phyloP scores from a whole-genome alignment of 2,329 filamentous ascomycete genomes.

The Lasiodiplodia gonubiensis region DNA sequence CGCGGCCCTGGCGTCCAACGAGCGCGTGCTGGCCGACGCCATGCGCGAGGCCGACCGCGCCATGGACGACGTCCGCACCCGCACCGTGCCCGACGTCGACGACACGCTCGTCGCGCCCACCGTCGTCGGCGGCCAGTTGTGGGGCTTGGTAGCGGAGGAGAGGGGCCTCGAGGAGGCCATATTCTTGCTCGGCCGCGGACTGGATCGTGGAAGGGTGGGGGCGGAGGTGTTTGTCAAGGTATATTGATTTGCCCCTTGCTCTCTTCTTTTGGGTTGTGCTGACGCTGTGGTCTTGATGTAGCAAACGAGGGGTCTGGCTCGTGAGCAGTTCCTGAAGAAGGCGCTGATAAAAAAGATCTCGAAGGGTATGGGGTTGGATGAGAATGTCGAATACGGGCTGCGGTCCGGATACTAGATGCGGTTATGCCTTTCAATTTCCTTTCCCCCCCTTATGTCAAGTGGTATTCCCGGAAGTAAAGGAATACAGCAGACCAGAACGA shows the following conservation, averaged over 20 bases:
- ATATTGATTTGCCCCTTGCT: constrained; percentile 30
- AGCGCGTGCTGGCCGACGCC: constrained; percentile 75
- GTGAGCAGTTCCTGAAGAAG: constrained; percentile 86
- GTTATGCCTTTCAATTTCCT: not conserved
- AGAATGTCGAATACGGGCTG: constrained; percentile 3
- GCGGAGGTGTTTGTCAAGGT: constrained; percentile 79
- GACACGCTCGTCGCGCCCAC: constrained; percentile 92
- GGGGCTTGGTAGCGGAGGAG: constrained; percentile 87
- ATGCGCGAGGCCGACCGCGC: constrained; percentile 79
- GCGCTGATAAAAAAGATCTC: constrained; percentile 79
- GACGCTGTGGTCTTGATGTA: constrained; percentile 30
- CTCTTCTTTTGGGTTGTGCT: not conserved
- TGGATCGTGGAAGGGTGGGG: constrained; percentile 73
- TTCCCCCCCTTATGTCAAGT: not conserved
- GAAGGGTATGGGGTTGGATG: constrained; percentile 71
- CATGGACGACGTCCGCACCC: constrained; percentile 72
- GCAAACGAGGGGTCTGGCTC: constrained; percentile 71
- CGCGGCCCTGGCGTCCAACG: constrained; percentile 74
- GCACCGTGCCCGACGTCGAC: constrained; percentile 76
- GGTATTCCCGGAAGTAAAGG: not conserved
- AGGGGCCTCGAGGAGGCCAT: constrained; percentile 84
- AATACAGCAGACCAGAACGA: not conserved
- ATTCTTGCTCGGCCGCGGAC: constrained; percentile 76
- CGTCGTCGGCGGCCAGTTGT: constrained; percentile 90
- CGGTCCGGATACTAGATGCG: not conserved